Conservation (phyloP, 495 filamentous ascomycete species). For the Xylaria acuta region DNA sequence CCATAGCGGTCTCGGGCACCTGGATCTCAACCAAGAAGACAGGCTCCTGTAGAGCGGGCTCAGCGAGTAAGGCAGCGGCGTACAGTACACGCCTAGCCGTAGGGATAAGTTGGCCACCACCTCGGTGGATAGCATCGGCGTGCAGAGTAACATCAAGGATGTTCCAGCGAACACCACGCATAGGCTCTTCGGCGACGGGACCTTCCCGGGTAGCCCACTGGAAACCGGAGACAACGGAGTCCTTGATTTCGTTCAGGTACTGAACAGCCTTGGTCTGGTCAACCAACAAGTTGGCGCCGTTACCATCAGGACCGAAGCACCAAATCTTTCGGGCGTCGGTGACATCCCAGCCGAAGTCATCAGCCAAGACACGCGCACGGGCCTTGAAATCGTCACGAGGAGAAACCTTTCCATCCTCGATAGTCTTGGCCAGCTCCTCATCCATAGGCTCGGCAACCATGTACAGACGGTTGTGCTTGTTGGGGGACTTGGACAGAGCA, state of each 20-base stretch:
- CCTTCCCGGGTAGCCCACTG: conserved; percentile 99
- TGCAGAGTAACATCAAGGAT: conserved; percentile 99
- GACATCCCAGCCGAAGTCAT: conserved; percentile 99
- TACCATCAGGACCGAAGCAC: conserved; percentile 99
- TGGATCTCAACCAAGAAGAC: conserved; percentile 99
- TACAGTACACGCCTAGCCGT: conserved; percentile 97
- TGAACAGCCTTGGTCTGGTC: conserved; percentile 99
- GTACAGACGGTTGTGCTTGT: conserved; percentile 99
- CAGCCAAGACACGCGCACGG: conserved; percentile 93
- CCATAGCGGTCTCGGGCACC: conserved; percentile 98
- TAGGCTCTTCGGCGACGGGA: conserved; percentile 96
- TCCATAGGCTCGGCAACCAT: conserved; percentile 85
- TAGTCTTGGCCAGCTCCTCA: conserved; percentile 89
- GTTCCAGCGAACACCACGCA: conserved; percentile 97
- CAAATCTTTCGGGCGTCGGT: conserved; percentile 99
- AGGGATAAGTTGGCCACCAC: conserved; percentile 98
- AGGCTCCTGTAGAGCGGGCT: conserved; percentile 91
- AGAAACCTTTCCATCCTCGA: conserved; percentile 88
- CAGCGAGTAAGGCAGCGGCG: conserved; percentile 87
- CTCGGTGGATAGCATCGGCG: conserved; percentile 99
- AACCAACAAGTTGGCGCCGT: conserved; percentile 95
- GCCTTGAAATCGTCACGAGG: conserved; percentile 99
- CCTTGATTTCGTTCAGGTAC: conserved; percentile 99
- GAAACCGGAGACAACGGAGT: conserved; percentile 99
- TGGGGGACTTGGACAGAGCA: conserved; percentile 98